Base-by-base conservation (phyloP, 495 filamentous ascomycete genomes). In the Podospora conica region DNA sequence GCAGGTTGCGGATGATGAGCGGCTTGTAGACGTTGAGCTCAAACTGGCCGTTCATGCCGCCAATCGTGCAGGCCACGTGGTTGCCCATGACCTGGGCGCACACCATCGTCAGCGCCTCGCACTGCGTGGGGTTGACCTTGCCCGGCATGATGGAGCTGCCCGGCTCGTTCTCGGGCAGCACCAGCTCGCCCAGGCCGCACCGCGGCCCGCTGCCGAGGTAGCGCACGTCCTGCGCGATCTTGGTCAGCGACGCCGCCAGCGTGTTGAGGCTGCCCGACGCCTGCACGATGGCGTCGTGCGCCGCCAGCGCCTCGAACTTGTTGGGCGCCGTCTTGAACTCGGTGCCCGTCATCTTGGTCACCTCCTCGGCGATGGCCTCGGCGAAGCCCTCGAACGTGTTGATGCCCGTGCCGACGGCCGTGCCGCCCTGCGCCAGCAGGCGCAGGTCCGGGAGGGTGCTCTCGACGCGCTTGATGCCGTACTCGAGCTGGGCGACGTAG, bases 11-110 rank as follows among this genome's bases (percentile, higher is more conserved):
- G 81, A 98, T 98, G 73, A 98, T 83, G 55, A 97, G 84, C 31
- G 95, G 95, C 85, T 98, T 98, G 87, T 97, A 98, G 56, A 98
- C 95, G 78, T 98, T 98, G 70, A 98, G 86, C 77, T 98, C 95
- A 73, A 98, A 98, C 81, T 98, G 96, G 64, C 95, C 95, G 81
- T 94, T 96, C 84, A 96, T 96, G 71, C 94, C 95, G 65, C 92
- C 91, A 61, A 98, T 88, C 21, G 94, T 97, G 56, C 90, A 85
- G 29, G 95, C 91, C 55, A 90, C 88, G 77, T 98, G 88, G 83
- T 98, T 98, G 70, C 95, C 95, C 85, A 98, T 96, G 40, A 98
- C 96, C 78, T 98, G 95, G 3, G 92, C 86, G 82, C 93, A 97
- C 63, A 98, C 79, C 95, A 98, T 98, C 67, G 95, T 98, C 77